These are phyloP conservation scores for Papiliotrema flavescens DNA, from an alignment of 1,284 basidiomycete genomes.

Conservation along the genomic window DNA sequence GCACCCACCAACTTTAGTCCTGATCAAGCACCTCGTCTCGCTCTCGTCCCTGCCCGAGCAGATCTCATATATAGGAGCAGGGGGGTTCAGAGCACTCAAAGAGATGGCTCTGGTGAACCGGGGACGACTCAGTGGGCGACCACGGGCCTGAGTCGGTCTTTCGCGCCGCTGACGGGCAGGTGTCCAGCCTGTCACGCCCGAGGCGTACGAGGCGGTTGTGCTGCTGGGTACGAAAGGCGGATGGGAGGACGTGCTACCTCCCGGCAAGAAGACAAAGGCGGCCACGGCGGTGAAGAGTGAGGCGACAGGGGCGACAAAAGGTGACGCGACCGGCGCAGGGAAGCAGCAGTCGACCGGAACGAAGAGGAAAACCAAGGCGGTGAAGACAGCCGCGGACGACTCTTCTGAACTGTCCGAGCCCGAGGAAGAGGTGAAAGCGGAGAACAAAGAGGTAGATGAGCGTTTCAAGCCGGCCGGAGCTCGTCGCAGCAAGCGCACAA, in stretches of 20 bases:
- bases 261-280: neutral
- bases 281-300: neutral
- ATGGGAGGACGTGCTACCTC: conserved; percentile 38
- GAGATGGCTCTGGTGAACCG: conserved; percentile 78
- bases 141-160: neutral
- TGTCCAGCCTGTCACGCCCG: conserved; percentile 65
- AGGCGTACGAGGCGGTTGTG: conserved; percentile 67
- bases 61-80: conserved; percentile 61
- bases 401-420: neutral
- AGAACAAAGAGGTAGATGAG: neutral
- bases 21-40: conserved; percentile 64
- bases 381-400: neutral
- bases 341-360: neutral
- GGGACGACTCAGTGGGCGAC: conserved; percentile 71
- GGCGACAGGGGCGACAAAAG: neutral
- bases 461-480: neutral
- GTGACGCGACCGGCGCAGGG: no score
- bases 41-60: conserved; percentile 53
- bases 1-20: conserved; percentile 73
- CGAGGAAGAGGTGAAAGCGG: conserved; percentile 5
- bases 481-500: conserved; percentile 9
- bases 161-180: conserved; percentile 19
- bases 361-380: neutral
- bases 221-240: conserved; percentile 66
- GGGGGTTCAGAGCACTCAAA: conserved; percentile 57